These are phyloP conservation scores for Allomyces arbusculus DNA, from an alignment of 192 early-diverging fungal genomes.

Conservation along the genomic window DNA sequence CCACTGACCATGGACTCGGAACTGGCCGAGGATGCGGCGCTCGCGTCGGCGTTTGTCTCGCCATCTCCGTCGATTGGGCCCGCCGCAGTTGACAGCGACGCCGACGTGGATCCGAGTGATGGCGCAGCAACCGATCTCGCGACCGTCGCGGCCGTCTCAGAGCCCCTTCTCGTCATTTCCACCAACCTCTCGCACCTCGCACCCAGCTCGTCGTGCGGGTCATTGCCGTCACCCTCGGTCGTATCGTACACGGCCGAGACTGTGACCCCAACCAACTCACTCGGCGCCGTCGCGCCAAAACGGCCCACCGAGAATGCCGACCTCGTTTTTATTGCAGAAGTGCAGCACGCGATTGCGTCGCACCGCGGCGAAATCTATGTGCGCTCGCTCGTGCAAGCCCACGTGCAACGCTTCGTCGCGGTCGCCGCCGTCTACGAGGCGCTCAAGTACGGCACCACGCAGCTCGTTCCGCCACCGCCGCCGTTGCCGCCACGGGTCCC, in stretches of 20 bases:
- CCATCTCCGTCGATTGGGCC: no score
- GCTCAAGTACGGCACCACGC: conserved; percentile 35
- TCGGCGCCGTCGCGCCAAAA: no score
- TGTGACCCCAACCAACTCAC: neutral
- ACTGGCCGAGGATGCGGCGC: no score
- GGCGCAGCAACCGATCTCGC: no score
- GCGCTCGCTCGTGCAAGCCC: conserved; percentile 68
- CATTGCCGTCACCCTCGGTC: neutral
- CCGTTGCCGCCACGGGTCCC: conserved; percentile 15
- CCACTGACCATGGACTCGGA: no score
- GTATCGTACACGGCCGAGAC: neutral
- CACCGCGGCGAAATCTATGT: conserved; percentile 74
- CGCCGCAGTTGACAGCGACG: no score
- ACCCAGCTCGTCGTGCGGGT: neutral
- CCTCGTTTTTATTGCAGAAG: conserved; percentile 11
- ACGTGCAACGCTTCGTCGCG: conserved; percentile 64
- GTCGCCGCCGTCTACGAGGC: conserved; percentile 58
- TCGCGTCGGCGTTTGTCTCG: no score
- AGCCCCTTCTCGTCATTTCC: neutral
- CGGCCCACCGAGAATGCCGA: no score
- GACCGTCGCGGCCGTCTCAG: no score
- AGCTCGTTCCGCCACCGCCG: conserved; percentile 24
- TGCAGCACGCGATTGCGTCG: conserved; percentile 56
- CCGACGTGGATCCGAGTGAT: no score
- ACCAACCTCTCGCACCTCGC: neutral